These are phyloP conservation scores for Ceratocystis harringtonii DNA, from an alignment of 2,329 filamentous ascomycete genomes.

Conservation along the genomic window DNA sequence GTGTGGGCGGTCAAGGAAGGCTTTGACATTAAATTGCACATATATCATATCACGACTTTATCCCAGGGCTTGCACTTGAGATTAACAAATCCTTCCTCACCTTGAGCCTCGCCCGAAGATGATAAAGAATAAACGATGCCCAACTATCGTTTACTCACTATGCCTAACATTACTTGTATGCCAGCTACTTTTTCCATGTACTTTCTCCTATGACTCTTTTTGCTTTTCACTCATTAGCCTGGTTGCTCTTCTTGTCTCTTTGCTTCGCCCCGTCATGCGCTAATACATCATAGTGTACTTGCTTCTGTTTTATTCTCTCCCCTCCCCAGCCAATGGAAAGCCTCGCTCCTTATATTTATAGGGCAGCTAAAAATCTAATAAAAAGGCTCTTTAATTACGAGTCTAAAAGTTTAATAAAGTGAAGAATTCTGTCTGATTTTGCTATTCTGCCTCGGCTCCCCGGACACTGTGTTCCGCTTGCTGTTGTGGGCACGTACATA, in stretches of 20 bases:
- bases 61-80: no score
- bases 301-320: background rate
- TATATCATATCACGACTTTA: background rate
- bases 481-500: background rate
- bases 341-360: background rate
- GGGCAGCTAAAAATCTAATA: background rate
- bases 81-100: no score
- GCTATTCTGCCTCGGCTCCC: background rate
- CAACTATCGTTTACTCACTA: no score
- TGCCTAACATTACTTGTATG: background rate
- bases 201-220: background rate
- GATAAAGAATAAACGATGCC: no score
- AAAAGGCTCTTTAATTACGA: background rate
- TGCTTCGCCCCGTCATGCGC: background rate
- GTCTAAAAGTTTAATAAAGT: background rate
- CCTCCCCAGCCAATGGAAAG: background rate
- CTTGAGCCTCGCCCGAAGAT: no score
- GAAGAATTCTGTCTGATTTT: background rate
- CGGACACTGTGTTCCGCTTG: background rate
- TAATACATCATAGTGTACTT: background rate
- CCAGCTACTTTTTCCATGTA: background rate
- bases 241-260: background rate
- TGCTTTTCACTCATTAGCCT: background rate
- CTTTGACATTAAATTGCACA: background rate
- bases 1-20: background rate